Evolutionary conservation across 352 stramenopile species (phyloP).

Genomic region (Pythium sukuiense): DNA sequence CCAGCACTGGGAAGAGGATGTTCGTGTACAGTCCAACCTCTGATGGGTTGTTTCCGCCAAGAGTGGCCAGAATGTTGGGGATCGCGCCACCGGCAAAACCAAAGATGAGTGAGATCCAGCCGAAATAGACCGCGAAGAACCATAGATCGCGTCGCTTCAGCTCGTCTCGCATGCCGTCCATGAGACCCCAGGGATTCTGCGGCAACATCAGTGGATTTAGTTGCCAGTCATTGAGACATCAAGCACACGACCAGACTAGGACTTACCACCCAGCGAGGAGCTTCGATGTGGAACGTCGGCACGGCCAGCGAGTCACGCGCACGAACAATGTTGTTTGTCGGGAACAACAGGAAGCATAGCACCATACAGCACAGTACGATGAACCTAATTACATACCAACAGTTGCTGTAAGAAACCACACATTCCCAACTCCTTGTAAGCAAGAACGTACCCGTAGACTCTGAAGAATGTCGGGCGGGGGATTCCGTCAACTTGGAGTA

Average conservation of each 20-base stretch:
- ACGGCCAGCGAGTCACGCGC: constrained; percentile 46
- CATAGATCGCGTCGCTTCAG: constrained; percentile 61
- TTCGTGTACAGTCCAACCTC: constrained; percentile 58
- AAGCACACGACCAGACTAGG: too few relatives aligned
- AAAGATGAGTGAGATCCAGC: constrained; percentile 82
- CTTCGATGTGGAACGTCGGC: constrained; percentile 53
- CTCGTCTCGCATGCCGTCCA: constrained; percentile 58
- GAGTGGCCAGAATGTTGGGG: constrained; percentile 61
- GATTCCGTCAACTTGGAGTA: constrained; percentile 57
- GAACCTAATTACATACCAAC: too few relatives aligned
- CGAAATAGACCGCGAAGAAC: constrained; percentile 79
- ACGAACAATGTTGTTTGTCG: constrained; percentile 65
- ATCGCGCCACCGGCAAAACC: constrained; percentile 76
- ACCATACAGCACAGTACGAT: constrained; percentile 46
- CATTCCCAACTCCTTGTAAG: too few relatives aligned
- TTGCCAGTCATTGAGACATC: background rate
- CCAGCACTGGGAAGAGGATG: constrained; percentile 68
- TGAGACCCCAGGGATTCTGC: constrained; percentile 45
- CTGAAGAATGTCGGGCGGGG: constrained; percentile 55
- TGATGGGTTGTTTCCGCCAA: constrained; percentile 22
- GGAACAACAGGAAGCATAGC: constrained; percentile 66
- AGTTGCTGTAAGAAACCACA: too few relatives aligned
- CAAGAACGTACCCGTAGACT: constrained; percentile 49
- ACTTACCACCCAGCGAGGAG: constrained; percentile 53
- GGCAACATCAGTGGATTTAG: background rate